phyloP scores from a whole-genome alignment of 2,329 filamentous ascomycete species.

The Ophiostoma sp. region DNA sequence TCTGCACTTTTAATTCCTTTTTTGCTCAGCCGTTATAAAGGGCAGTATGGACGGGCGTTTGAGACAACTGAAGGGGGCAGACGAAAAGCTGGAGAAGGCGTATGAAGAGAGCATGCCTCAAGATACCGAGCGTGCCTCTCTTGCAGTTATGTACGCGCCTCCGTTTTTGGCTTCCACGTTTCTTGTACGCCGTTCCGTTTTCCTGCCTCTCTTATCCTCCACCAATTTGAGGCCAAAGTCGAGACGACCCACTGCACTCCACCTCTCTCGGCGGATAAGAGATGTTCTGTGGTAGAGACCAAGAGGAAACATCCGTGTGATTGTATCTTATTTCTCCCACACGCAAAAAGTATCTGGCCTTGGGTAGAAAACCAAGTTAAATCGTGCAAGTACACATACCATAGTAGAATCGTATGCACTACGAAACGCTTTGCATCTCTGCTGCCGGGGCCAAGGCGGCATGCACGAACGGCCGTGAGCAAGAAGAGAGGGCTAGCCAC shows the following conservation, averaged over 20 bases:
- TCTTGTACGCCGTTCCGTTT: conserved; percentile 11
- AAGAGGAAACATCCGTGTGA: not conserved
- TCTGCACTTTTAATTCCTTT: not conserved
- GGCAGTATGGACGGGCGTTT: not conserved
- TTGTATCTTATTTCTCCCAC: not conserved
- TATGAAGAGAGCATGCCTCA: not conserved
- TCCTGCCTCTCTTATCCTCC: not conserved
- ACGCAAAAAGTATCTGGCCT: not conserved
- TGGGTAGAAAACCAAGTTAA: not conserved
- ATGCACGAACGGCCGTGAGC: not conserved
- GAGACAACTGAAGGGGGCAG: not conserved
- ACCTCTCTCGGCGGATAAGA: not conserved
- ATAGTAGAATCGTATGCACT: too few relatives aligned
- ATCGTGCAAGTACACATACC: not conserved
- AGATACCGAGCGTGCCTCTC: not conserved
- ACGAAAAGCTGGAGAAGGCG: not conserved
- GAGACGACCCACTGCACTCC: not conserved
- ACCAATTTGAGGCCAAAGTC: not conserved
- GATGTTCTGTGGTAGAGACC: not conserved
- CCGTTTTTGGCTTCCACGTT: not conserved
- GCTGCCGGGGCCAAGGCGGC: not conserved
- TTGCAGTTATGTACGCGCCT: not conserved
- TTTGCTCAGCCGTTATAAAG: not conserved
- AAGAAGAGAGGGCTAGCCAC: not conserved
- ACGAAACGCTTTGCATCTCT: not conserved